phyloP scores from a whole-genome alignment of 73 alveolate genomes.

The Durusdinium trenchii region DNA sequence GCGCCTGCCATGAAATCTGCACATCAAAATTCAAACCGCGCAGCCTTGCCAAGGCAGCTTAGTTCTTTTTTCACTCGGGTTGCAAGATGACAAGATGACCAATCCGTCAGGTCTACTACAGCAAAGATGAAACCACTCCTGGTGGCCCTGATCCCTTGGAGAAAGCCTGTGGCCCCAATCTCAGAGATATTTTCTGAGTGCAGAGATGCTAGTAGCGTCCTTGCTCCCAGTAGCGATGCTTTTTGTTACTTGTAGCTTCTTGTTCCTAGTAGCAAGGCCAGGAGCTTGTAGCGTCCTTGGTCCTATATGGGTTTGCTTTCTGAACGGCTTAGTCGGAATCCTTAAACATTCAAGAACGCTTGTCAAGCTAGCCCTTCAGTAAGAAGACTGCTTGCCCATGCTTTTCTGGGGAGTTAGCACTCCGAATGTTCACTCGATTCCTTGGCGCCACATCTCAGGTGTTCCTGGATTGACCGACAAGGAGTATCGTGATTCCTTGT shows the following conservation, averaged over 20 bases:
- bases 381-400: background rate
- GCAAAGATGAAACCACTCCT: background rate
- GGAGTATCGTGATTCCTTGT: conserved; percentile 51
- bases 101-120: conserved; percentile 35
- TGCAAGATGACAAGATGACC: background rate
- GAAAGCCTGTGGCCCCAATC: conserved; percentile 50
- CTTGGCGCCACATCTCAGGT: background rate
- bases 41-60: no score
- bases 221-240: no score
- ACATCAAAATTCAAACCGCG: no score
- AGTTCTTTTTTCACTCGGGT: background rate
- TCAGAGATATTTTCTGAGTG: background rate
- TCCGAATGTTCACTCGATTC: background rate
- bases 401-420: background rate
- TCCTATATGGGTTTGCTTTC: no score
- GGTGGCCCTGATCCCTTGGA: conserved; percentile 67
- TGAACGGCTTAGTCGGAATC: no score
- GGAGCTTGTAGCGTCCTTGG: no score
- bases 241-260: no score
- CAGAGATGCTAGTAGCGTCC: no score
- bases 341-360: background rate
- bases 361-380: background rate
- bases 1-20: no score
- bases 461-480: conserved; percentile 61
- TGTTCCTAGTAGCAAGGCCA: no score